These are phyloP conservation scores for Achaetomium macrosporum DNA, from an alignment of 2,329 filamentous ascomycete genomes.

Conservation along the genomic window DNA sequence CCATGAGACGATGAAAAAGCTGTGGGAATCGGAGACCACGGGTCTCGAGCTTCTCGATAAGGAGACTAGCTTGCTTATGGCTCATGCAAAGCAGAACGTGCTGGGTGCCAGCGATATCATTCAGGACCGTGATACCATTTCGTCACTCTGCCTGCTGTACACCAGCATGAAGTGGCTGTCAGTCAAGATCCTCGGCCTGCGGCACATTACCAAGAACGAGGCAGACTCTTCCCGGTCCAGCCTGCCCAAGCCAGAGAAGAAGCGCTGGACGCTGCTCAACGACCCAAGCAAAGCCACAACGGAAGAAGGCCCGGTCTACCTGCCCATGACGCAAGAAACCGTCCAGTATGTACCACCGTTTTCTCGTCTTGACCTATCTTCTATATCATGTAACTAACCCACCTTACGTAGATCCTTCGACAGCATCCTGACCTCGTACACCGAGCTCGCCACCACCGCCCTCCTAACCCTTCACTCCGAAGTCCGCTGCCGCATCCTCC, in stretches of 20 bases:
- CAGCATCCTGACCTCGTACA: slow-evolving; percentile 74
- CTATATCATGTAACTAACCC: neutral
- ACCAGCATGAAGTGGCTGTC: slow-evolving; percentile 98
- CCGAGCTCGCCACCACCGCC: slow-evolving; percentile 70
- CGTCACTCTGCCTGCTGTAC: slow-evolving; percentile 79
- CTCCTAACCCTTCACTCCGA: slow-evolving; percentile 85
- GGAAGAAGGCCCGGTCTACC: slow-evolving; percentile 64
- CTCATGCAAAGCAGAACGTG: slow-evolving; percentile 52
- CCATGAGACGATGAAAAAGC: slow-evolving; percentile 60
- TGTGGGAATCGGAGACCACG: slow-evolving; percentile 53
- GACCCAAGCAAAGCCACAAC: slow-evolving; percentile 52
- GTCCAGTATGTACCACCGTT: slow-evolving; percentile 55
- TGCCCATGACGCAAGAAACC: slow-evolving; percentile 83
- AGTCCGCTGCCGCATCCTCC: slow-evolving; percentile 76
- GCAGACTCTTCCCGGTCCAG: slow-evolving; percentile 57
- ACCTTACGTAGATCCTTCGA: slow-evolving; percentile 65
- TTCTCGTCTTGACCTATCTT: neutral
- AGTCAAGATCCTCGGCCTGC: slow-evolving; percentile 71
- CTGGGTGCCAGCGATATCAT: slow-evolving; percentile 79
- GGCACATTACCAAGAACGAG: slow-evolving; percentile 72
- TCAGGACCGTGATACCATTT: slow-evolving; percentile 79
- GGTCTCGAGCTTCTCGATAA: slow-evolving; percentile 56
- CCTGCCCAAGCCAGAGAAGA: slow-evolving; percentile 52
- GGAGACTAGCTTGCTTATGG: slow-evolving; percentile 53
- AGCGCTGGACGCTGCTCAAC: slow-evolving; percentile 78